Evolutionary conservation across 306 rosid species (phyloP), one percentile per base, ranked within the genome.

Genomic region (Chamaecrista fasciculata): DNA sequence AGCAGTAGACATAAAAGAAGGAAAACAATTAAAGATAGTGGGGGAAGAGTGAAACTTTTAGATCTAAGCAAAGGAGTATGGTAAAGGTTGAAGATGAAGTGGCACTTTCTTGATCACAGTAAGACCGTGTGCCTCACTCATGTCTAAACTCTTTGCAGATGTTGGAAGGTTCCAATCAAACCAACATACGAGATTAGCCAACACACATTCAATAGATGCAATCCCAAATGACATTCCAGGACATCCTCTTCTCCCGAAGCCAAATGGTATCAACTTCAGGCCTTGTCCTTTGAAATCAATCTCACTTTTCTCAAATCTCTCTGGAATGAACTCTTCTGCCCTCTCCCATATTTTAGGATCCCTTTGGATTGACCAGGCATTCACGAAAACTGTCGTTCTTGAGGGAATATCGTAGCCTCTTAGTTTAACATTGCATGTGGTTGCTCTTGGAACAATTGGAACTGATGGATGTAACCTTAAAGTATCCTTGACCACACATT

Each of bases 121-220:
- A 15, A 76, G 3, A 5, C 80, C 78, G n/a, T n/a, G 21, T 0
- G 8, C 21, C 21, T 84, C 85, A 21, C 44, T 66, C 69, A 78
- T 80, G 51, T 80, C 82, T 60, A 83, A 26, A 14, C 69, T 34
- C 4, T 57, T 15, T 8, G 3, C 1, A 3, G 1, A 4, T 5
- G 0, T 37, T 0, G 66, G 52, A 8, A 79, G 46, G 55, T 76
- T 69, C 88, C 85, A 86, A n/a, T 79, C 79, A 36, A 86, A 70
- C 67, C 57, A 70, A 29, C 28, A 19, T 4, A 70, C 11, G 57
- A 70, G 67, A 70, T 70, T 70, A 56, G 67, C 57, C 18, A 70
- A 66, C 3, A 43, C 1, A 56, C 18, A 57, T 39, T 43, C 56
- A 6, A 0, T 3, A 3, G 43, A 56, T 28, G 24, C 29, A 11